These are phyloP conservation scores for Colletotrichum sp. DNA, from an alignment of 2,329 filamentous ascomycete species.

Conservation along the genomic window DNA sequence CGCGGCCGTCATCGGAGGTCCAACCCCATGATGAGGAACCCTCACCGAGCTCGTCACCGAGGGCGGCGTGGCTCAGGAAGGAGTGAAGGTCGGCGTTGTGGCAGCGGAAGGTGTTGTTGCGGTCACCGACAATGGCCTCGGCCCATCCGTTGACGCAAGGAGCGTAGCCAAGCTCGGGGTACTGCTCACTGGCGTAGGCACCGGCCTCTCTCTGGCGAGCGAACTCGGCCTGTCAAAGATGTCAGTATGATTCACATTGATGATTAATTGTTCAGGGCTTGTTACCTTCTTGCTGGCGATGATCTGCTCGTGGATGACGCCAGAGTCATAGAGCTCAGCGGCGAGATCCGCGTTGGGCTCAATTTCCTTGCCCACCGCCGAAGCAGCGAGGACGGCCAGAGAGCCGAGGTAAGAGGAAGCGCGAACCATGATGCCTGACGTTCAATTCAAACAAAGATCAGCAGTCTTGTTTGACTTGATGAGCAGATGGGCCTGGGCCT, in stretches of 20 bases:
- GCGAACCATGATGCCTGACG: slow-evolving; percentile 16
- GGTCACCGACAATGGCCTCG: slow-evolving; percentile 48
- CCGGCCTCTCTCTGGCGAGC: slow-evolving; percentile 19
- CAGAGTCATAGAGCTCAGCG: slow-evolving; percentile 22
- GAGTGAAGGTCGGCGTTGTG: slow-evolving; percentile 57
- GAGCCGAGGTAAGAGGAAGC: slow-evolving; percentile 18
- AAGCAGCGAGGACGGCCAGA: slow-evolving; percentile 21
- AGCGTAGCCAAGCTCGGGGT: slow-evolving; percentile 41
- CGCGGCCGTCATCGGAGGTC: slow-evolving; percentile 50
- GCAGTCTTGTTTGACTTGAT: neutral
- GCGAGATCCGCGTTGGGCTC: slow-evolving; percentile 17
- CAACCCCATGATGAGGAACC: slow-evolving; percentile 51
- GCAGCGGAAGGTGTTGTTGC: slow-evolving; percentile 52
- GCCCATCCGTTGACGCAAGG: slow-evolving; percentile 48
- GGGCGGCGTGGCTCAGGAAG: slow-evolving; percentile 57
- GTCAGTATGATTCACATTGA: neutral
- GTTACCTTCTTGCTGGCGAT: slow-evolving; percentile 21
- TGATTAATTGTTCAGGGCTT: rapidly evolving
- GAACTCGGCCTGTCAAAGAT: neutral
- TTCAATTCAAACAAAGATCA: neutral
- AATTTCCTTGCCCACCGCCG: slow-evolving; percentile 22
- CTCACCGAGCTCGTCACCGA: slow-evolving; percentile 47
- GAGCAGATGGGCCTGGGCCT: neutral
- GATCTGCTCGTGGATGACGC: slow-evolving; percentile 19
- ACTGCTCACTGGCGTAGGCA: slow-evolving; percentile 35